These are phyloP conservation scores for Pittosporum tobira DNA, from an alignment of 129 eudicot genomes.

Conservation along the genomic window DNA sequence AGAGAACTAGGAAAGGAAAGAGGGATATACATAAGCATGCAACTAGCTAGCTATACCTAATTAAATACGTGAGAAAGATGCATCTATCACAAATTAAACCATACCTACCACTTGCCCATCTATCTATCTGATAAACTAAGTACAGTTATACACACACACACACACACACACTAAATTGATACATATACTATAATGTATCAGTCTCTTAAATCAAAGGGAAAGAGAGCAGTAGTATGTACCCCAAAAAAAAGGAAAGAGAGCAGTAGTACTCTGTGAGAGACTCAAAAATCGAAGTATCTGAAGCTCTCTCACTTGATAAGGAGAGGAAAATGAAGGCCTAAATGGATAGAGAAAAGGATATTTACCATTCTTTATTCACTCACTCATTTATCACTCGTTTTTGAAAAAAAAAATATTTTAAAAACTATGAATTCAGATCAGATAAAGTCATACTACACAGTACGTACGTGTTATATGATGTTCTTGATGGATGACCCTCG, in stretches of 20 bases:
- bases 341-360: slow-evolving; percentile 32
- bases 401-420: neutral
- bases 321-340: slow-evolving; percentile 6
- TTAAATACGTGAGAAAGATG: slow-evolving; percentile 8
- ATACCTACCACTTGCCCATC: slow-evolving; percentile 24
- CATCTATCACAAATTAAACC: slow-evolving; percentile 2
- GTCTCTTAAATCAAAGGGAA: neutral
- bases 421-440: neutral
- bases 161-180: too few species aligned
- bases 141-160: too few species aligned
- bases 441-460: too few species aligned
- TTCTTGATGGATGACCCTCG: slow-evolving; percentile 30
- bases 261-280: slow-evolving; percentile 12
- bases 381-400: slow-evolving; percentile 16
- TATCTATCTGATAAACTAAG: neutral
- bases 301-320: slow-evolving; percentile 12
- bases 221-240: too few species aligned
- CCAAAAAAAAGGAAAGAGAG: slow-evolving; percentile 3
- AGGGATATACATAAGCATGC: slow-evolving; percentile 3
- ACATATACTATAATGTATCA: too few species aligned
- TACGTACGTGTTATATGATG: too few species aligned
- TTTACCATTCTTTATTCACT: slow-evolving; percentile 34
- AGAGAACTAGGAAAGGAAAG: slow-evolving; percentile 13
- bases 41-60: neutral
- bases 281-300: slow-evolving; percentile 11